Percentiles rank a stretch among this genome's conserved stretches.
These are phyloP conservation scores for Sporothrix curviconia DNA, from an alignment of 2,329 filamentous ascomycete genomes.

Conservation along the genomic window DNA sequence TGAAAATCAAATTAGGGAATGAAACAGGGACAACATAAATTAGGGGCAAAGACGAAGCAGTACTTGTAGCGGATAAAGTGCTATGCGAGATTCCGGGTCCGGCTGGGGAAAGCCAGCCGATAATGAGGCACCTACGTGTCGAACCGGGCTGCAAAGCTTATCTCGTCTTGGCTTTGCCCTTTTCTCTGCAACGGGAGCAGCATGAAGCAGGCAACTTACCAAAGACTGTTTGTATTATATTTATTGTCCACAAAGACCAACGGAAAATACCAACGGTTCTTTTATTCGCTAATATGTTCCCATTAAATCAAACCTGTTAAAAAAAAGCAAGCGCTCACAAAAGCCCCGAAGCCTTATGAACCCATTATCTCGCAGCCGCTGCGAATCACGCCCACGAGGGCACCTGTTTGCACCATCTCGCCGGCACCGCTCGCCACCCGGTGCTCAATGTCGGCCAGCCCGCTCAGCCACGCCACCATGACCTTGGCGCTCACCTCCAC, in stretches of 20 bases:
- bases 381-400: conserved; percentile 80
- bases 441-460: conserved; percentile 88
- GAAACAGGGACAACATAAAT: neutral
- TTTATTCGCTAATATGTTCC: no score
- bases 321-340: no score
- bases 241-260: no score
- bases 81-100: no score
- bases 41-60: neutral
- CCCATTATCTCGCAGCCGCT: conserved; percentile 70
- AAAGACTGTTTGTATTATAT: no score
- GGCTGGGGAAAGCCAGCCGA: no score
- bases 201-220: no score
- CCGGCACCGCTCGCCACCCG: conserved; percentile 79
- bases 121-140: no score
- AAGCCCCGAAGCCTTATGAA: neutral
- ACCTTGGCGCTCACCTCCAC: conserved; percentile 81
- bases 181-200: no score
- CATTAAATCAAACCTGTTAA: neutral
- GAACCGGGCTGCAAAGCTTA: neutral
- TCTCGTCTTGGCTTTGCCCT: neutral
- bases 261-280: no score
- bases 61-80: conserved; percentile 4
- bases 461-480: conserved; percentile 85
- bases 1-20: neutral
- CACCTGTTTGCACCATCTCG: conserved; percentile 85